Conservation (phyloP, 1,284 basidiomycete species). For the Trichosporon sp. region DNA sequence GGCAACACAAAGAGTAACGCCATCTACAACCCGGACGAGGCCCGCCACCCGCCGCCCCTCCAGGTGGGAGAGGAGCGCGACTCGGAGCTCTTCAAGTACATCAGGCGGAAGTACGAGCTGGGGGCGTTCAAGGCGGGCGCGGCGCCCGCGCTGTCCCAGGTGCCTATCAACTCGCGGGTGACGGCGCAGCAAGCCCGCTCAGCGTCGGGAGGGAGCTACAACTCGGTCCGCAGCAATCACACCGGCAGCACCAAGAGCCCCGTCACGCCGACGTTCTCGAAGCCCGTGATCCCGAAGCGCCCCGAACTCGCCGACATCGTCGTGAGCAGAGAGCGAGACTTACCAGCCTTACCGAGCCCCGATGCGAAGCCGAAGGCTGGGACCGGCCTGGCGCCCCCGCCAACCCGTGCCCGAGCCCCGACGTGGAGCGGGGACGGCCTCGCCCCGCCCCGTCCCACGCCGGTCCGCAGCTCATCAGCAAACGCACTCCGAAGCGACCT, state of each 20-base stretch:
- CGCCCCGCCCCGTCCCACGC: background rate
- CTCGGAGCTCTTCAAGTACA: slow-evolving; percentile 44
- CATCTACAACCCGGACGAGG: slow-evolving; percentile 44
- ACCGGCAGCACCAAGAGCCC: background rate
- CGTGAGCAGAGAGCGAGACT: slow-evolving; percentile 2
- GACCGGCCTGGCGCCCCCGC: slow-evolving; percentile 4
- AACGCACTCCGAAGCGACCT: background rate
- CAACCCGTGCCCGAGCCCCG: background rate
- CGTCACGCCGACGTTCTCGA: background rate
- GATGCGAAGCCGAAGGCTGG: background rate
- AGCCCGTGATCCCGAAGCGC: background rate
- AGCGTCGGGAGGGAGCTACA: background rate
- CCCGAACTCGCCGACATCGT: slow-evolving; percentile 2
- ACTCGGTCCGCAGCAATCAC: background rate
- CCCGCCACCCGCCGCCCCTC: slow-evolving; percentile 37
- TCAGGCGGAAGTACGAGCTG: slow-evolving; percentile 44
- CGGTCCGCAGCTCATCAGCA: background rate
- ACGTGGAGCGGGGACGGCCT: background rate
- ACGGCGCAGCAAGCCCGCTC: slow-evolving; percentile 10
- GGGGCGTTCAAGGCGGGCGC: slow-evolving; percentile 37
- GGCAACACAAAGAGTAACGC: slow-evolving; percentile 43
- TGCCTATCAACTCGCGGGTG: slow-evolving; percentile 12
- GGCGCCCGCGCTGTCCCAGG: slow-evolving; percentile 7
- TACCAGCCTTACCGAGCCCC: background rate
- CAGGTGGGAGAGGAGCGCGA: slow-evolving; percentile 37